phyloP scores from a whole-genome alignment of 495 filamentous ascomycete species.

The Xylaria intraflava region DNA sequence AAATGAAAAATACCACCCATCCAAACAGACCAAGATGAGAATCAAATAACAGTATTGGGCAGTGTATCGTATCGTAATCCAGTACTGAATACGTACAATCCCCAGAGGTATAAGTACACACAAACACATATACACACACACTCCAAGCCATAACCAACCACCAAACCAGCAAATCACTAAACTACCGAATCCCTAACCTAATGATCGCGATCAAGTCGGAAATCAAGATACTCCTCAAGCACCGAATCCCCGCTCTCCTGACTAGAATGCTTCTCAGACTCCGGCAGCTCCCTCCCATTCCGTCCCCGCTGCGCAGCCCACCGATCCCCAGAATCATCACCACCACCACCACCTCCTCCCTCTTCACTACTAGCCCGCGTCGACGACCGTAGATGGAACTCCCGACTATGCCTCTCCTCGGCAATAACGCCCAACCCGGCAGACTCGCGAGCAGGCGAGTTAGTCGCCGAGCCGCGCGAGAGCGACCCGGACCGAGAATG shows the following conservation, averaged over 20 bases:
- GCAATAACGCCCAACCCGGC: slow-evolving; percentile 6
- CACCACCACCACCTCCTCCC: neutral
- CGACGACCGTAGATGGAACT: neutral
- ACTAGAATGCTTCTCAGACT: slow-evolving; percentile 4
- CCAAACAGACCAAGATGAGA: no score
- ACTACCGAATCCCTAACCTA: no score
- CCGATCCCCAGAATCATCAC: neutral
- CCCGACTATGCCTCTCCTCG: slow-evolving; percentile 10
- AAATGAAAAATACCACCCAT: no score
- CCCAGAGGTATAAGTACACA: neutral
- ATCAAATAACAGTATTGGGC: no score
- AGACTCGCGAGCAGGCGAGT: neutral
- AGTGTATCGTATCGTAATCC: no score
- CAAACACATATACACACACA: neutral
- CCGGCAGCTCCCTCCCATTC: neutral
- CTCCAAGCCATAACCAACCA: neutral
- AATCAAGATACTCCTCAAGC: slow-evolving; percentile 9
- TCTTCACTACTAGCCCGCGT: neutral
- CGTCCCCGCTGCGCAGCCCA: neutral
- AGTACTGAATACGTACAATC: neutral
- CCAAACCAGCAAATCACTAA: no score
- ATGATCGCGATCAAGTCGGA: slow-evolving; percentile 3
- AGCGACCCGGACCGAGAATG: slow-evolving; percentile 3
- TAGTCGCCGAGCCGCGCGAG: neutral
- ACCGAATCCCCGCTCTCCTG: slow-evolving; percentile 8